Conservation (phyloP, 805 yeast species). For the Cephaloascus fragrans region DNA sequence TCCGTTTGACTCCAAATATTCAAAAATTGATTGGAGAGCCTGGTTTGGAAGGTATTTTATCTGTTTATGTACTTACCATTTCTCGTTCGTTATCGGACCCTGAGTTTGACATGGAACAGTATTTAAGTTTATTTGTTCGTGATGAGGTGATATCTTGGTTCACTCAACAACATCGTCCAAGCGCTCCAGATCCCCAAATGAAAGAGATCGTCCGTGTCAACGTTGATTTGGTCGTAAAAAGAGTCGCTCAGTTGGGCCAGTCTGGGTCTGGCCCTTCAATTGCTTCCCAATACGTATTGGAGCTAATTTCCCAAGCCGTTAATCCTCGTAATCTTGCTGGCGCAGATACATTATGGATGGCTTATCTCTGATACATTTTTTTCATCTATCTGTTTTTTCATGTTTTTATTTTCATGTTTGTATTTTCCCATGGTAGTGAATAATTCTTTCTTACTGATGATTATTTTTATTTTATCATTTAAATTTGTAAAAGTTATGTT, state of each 20-base stretch:
- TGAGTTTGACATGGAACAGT: slow-evolving; percentile 85
- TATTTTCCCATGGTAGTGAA: no score
- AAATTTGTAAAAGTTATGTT: slow-evolving; percentile 1
- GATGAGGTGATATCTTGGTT: slow-evolving; percentile 96
- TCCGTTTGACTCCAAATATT: slow-evolving; percentile 91
- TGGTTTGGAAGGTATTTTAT: slow-evolving; percentile 84
- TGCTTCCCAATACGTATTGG: slow-evolving; percentile 83
- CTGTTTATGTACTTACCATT: slow-evolving; percentile 75
- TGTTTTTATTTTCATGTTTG: slow-evolving; percentile 1
- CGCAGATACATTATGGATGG: slow-evolving; percentile 92
- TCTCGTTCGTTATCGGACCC: slow-evolving; percentile 87
- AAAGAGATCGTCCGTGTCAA: slow-evolving; percentile 82
- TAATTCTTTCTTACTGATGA: no score
- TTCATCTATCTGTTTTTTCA: background rate
- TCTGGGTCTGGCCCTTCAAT: slow-evolving; percentile 55
- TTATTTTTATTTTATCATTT: background rate
- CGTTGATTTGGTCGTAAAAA: slow-evolving; percentile 74
- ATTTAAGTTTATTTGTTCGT: slow-evolving; percentile 85
- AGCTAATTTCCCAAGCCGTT: slow-evolving; percentile 87
- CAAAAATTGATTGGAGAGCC: slow-evolving; percentile 91
- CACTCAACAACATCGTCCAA: slow-evolving; percentile 72
- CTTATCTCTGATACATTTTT: slow-evolving; percentile 53
- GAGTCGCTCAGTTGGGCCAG: slow-evolving; percentile 64
- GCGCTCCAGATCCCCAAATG: slow-evolving; percentile 75
- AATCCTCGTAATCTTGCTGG: slow-evolving; percentile 90